A percentile compares a stretch with the other conserved stretches of the same genome.
Evolutionary conservation across 768 basidiomycete species (phyloP).

Genomic region (Lactarius vividus): DNA sequence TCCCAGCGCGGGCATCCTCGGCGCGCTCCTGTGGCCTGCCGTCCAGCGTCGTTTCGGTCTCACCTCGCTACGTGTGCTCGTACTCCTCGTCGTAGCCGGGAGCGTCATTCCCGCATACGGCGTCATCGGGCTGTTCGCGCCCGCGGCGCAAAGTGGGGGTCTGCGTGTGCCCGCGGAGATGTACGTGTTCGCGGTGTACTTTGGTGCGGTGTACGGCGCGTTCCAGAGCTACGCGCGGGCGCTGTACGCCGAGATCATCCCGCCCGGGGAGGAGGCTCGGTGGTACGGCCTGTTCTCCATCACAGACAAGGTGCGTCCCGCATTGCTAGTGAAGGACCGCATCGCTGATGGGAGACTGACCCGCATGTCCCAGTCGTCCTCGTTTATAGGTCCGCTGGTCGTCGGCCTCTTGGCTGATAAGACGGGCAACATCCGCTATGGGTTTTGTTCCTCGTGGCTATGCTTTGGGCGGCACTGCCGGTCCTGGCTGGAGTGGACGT

Average conservation of each 20-base stretch:
- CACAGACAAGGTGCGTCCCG: no score
- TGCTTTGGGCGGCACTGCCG: conserved; percentile 80
- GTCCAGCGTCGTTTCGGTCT: conserved; percentile 64
- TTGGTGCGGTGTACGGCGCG: conserved; percentile 78
- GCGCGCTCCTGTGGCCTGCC: conserved; percentile 77
- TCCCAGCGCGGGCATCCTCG: conserved; percentile 73
- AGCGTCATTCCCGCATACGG: conserved; percentile 76
- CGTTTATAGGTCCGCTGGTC: conserved; percentile 86
- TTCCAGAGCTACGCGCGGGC: conserved; percentile 91
- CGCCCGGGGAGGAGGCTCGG: conserved; percentile 34
- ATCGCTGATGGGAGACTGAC: not conserved
- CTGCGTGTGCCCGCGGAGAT: conserved; percentile 80
- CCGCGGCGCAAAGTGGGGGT: conserved; percentile 48
- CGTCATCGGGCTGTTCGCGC: conserved; percentile 74
- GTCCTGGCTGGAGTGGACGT: conserved; percentile 69
- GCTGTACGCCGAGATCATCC: conserved; percentile 83
- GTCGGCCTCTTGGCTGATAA: conserved; percentile 85
- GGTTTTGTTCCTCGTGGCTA: conserved; percentile 60
- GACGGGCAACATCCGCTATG: conserved; percentile 86
- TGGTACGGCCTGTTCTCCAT: no score
- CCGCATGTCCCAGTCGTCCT: conserved; percentile 68
- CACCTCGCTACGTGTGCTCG: conserved; percentile 66
- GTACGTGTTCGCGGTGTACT: conserved; percentile 78
- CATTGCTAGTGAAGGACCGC: no score
- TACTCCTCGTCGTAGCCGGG: conserved; percentile 64